phyloP scores from a whole-genome alignment of 2,329 filamentous ascomycete genomes.

The Penicillium sp. region DNA sequence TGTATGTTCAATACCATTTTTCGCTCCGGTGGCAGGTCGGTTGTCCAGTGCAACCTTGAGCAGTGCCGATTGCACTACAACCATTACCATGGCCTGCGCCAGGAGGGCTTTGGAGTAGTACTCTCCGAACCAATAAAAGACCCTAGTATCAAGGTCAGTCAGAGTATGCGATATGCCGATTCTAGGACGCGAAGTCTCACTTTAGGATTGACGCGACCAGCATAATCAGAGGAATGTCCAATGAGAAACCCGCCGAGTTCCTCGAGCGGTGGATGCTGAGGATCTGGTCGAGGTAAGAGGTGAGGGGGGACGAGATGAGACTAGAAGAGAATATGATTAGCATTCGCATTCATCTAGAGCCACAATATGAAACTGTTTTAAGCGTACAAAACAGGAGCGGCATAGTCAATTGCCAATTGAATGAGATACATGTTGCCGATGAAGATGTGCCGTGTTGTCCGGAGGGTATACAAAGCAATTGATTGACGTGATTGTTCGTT shows the following conservation, averaged over 20 bases:
- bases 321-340: conserved; percentile 31
- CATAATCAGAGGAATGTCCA: conserved; percentile 69
- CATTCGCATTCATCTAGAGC: background rate
- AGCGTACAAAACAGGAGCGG: conserved; percentile 50
- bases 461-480: conserved; percentile 8
- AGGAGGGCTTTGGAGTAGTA: conserved; percentile 61
- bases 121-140: conserved; percentile 67
- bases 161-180: background rate
- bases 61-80: conserved; percentile 57
- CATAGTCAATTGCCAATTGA: conserved; percentile 45
- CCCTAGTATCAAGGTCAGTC: conserved; percentile 35
- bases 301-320: conserved; percentile 63
- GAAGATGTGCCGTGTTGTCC: conserved; percentile 8
- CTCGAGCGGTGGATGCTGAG: conserved; percentile 61
- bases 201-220: conserved; percentile 64
- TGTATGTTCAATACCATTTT: conserved; percentile 42
- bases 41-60: conserved; percentile 63
- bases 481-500: background rate
- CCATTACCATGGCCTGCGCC: conserved; percentile 61
- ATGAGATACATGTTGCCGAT: conserved; percentile 39
- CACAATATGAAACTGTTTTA: background rate
- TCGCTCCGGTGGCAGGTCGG: conserved; percentile 46
- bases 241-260: conserved; percentile 63
- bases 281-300: conserved; percentile 67
- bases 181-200: conserved; percentile 33